phyloP scores from a whole-genome alignment of 1,284 basidiomycete species.

The Fistulinella staudtii region DNA sequence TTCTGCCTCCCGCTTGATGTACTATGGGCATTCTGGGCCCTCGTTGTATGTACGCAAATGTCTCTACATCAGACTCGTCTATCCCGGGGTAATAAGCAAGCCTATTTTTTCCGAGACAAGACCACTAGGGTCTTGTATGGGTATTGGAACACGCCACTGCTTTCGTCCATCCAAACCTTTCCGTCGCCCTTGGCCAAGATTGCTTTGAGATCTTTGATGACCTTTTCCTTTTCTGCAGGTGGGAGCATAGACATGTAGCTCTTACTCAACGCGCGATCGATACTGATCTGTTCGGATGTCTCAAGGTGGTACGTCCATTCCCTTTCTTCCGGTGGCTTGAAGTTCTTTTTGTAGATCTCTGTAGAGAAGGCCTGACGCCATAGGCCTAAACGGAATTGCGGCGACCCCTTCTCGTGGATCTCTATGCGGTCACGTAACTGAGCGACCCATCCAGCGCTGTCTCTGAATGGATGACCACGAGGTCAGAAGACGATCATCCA shows the following conservation, averaged over 20 bases:
- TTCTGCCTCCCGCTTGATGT: constrained; percentile 82
- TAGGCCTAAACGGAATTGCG: constrained; percentile 68
- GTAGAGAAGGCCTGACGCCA: constrained; percentile 66
- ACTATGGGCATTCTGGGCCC: too few species aligned
- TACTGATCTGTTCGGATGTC: constrained; percentile 46
- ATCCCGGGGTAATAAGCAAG: neutral
- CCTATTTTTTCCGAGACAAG: constrained; percentile 37
- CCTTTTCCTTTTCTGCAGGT: constrained; percentile 47
- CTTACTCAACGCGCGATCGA: constrained; percentile 66
- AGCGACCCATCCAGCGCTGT: constrained; percentile 63
- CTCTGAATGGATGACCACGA: constrained; percentile 41
- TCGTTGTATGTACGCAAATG: too few species aligned
- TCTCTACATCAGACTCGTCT: neutral
- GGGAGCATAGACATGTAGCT: constrained; percentile 66
- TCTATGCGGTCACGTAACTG: constrained; percentile 64
- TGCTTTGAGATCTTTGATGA: constrained; percentile 44
- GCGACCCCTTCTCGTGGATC: constrained; percentile 59
- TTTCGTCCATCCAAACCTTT: constrained; percentile 46
- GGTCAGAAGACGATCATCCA: neutral
- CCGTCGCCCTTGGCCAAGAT: constrained; percentile 48
- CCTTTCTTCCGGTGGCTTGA: constrained; percentile 52
- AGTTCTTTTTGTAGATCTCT: constrained; percentile 47
- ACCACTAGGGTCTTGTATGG: constrained; percentile 51
- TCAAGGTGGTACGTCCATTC: constrained; percentile 47
- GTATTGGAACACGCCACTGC: constrained; percentile 48